These are phyloP conservation scores for Aspergillus sparsus DNA, from an alignment of 495 filamentous ascomycete genomes.

Conservation along the genomic window DNA sequence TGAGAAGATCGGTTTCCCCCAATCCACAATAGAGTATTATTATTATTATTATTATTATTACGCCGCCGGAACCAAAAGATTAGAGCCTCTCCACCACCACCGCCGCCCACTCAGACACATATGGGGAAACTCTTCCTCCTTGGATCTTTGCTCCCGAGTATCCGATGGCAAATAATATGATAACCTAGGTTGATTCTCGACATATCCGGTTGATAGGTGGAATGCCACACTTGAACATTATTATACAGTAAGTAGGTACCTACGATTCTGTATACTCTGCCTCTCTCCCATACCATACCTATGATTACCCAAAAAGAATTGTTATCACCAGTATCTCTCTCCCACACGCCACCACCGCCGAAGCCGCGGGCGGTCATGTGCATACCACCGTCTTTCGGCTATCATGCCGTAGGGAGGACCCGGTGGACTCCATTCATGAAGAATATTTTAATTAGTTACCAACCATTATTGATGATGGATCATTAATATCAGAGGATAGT, in stretches of 20 bases:
- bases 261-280: too few species aligned
- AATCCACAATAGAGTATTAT: neutral
- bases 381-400: conserved; percentile 17
- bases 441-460: too few species aligned
- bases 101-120: conserved; percentile 6
- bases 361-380: conserved; percentile 8
- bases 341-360: conserved; percentile 5
- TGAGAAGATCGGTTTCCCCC: neutral
- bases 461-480: too few species aligned
- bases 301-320: too few species aligned
- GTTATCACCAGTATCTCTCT: neutral
- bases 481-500: too few species aligned
- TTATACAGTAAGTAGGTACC: too few species aligned
- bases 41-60: conserved; percentile 1
- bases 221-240: too few species aligned
- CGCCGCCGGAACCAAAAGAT: conserved; percentile 20
- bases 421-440: too few species aligned
- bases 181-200: conserved; percentile 10
- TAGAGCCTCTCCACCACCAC: conserved; percentile 20
- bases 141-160: conserved; percentile 22
- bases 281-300: too few species aligned
- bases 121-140: conserved; percentile 19
- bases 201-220: too few species aligned
- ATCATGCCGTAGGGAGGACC: conserved; percentile 1
- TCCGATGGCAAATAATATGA: conserved; percentile 26